These are phyloP conservation scores for Pichia sp. DNA, from an alignment of 1,139 yeast species.

Conservation along the genomic window DNA sequence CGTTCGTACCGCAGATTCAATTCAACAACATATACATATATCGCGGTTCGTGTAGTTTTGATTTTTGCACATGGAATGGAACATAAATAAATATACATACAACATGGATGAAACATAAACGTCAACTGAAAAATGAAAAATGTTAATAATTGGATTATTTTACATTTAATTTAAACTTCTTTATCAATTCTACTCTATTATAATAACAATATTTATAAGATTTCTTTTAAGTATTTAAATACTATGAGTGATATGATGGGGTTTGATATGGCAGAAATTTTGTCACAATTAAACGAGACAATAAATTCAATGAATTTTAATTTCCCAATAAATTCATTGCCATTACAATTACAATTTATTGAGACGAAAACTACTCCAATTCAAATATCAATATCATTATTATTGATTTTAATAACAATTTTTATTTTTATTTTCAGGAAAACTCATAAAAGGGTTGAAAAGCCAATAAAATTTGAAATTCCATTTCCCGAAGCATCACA, in stretches of 20 bases:
- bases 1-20: too few species aligned
- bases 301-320: slow-evolving; percentile 5
- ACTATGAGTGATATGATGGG: slow-evolving; percentile 3
- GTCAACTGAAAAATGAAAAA: too few species aligned
- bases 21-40: too few species aligned
- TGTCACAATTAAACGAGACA: slow-evolving; percentile 7
- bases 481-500: slow-evolving; percentile 77
- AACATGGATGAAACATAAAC: too few species aligned
- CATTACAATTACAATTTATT: slow-evolving; percentile 4
- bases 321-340: slow-evolving; percentile 9
- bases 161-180: too few species aligned
- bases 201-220: too few species aligned
- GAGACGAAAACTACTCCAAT: slow-evolving; percentile 17
- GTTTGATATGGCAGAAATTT: slow-evolving; percentile 9
- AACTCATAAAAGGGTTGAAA: slow-evolving; percentile 27
- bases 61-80: too few species aligned
- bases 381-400: slow-evolving; percentile 26
- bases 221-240: too few species aligned
- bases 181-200: too few species aligned
- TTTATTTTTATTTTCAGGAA: slow-evolving; percentile 23
- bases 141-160: too few species aligned
- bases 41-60: too few species aligned
- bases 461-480: slow-evolving; percentile 44
- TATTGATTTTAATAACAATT: slow-evolving; percentile 21
- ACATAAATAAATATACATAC: too few species aligned